These are phyloP conservation scores for Pelargonium citronellum DNA, from an alignment of 441 rosid genomes.

Conservation along the genomic window DNA sequence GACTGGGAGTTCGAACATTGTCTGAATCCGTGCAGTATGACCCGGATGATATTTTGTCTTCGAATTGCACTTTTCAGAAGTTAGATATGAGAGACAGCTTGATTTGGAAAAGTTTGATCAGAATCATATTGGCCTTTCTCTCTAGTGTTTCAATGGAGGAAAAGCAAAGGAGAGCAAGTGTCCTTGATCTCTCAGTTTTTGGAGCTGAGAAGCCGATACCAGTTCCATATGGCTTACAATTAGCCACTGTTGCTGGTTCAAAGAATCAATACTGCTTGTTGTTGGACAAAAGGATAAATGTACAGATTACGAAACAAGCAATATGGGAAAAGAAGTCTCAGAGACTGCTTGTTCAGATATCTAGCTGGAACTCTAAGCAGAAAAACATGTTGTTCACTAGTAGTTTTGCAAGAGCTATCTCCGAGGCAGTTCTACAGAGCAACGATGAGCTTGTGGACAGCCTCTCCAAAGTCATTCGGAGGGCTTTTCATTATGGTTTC, in stretches of 20 bases:
- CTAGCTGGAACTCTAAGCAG: too few species aligned
- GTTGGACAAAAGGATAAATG: too few species aligned
- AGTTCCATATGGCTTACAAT: background rate
- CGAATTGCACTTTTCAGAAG: background rate
- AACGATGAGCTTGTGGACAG: too few species aligned
- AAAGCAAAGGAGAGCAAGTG: background rate
- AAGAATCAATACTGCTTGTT: too few species aligned
- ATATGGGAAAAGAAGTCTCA: too few species aligned
- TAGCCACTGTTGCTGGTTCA: background rate
- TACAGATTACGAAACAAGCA: too few species aligned
- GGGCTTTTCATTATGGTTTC: too few species aligned
- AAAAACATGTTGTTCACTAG: too few species aligned
- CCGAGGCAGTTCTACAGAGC: too few species aligned
- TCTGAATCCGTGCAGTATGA: background rate
- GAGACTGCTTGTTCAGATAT: too few species aligned
- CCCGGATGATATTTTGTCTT: background rate
- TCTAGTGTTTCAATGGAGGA: background rate
- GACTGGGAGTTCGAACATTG: background rate
- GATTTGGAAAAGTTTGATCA: background rate
- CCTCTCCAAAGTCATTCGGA: too few species aligned
- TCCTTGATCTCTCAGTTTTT: background rate
- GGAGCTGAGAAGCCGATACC: background rate
- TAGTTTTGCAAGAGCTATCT: too few species aligned
- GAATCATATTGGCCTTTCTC: background rate
- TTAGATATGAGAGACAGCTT: background rate